phyloP scores from a whole-genome alignment of 2,329 filamentous ascomycete genomes.

The Xylaria arbuscula region DNA sequence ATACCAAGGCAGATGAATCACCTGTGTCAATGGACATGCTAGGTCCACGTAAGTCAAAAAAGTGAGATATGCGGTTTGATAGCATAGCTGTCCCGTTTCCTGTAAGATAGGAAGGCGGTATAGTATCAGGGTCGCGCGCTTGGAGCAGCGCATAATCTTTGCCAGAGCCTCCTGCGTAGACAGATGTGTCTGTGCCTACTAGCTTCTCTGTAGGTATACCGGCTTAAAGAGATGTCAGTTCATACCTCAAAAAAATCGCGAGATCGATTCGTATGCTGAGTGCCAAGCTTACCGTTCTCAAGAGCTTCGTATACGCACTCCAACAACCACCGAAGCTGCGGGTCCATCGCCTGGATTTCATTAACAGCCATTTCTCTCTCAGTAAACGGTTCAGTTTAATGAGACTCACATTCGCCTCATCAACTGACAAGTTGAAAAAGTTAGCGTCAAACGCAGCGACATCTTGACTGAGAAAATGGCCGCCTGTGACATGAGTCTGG shows the following conservation, averaged over 20 bases:
- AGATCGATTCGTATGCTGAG: background rate
- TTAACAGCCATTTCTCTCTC: background rate
- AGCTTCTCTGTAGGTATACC: conserved; percentile 25
- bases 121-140: background rate
- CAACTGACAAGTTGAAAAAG: background rate
- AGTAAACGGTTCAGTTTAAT: background rate
- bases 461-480: conserved; percentile 1
- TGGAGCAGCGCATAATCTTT: background rate
- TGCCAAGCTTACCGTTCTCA: background rate
- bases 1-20: conserved; percentile 11
- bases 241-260: background rate
- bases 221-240: conserved; percentile 2
- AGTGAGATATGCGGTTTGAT: conserved; percentile 26
- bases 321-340: conserved; percentile 1
- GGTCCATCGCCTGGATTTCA: background rate
- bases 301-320: conserved; percentile 5
- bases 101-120: background rate
- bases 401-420: conserved; percentile 3
- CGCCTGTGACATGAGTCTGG: background rate
- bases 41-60: conserved; percentile 24
- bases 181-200: conserved; percentile 27
- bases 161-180: conserved; percentile 1
- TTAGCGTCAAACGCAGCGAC: background rate
- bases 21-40: conserved; percentile 26
- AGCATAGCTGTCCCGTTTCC: conserved; percentile 20